phyloP scores from a whole-genome alignment of 2,329 filamentous ascomycete species.

The Pyrenophora teres region DNA sequence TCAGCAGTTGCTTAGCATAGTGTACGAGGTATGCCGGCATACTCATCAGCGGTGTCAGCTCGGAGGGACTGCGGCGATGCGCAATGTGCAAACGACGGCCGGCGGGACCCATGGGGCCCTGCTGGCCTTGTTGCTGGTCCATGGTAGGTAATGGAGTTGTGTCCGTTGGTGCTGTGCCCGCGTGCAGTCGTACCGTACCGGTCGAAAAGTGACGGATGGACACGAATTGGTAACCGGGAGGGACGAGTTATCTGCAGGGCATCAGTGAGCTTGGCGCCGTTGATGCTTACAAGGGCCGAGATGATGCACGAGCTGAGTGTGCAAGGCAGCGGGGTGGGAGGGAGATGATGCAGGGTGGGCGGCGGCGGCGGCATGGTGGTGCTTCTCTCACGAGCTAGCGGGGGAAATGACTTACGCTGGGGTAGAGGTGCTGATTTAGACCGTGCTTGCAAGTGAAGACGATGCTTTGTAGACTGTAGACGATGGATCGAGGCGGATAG shows the following conservation, averaged over 20 bases:
- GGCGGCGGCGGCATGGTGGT: too few relatives aligned
- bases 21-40: conserved; percentile 58
- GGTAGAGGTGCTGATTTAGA: conserved; percentile 23
- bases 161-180: conserved; percentile 30
- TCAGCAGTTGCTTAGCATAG: conserved; percentile 26
- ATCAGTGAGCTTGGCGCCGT: conserved; percentile 20
- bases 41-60: conserved; percentile 97
- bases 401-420: conserved; percentile 33
- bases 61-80: conserved; percentile 93
- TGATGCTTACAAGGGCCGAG: not conserved
- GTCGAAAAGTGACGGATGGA: conserved; percentile 33
- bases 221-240: conserved; percentile 27
- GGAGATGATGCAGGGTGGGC: conserved; percentile 25
- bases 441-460: conserved; percentile 28
- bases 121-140: conserved; percentile 58
- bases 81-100: conserved; percentile 95
- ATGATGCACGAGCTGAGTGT: conserved; percentile 1
- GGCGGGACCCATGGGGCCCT: conserved; percentile 68
- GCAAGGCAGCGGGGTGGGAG: conserved; percentile 9
- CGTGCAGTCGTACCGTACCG: conserved; percentile 26
- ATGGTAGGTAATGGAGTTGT: conserved; percentile 39
- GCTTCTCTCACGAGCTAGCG: conserved; percentile 23
- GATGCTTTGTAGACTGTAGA: conserved; percentile 35
- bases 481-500: conserved; percentile 33
- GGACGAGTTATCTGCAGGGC: conserved; percentile 31